Conservation (phyloP, 495 filamentous ascomycete species). For the Hypoxylon lenormandii region DNA sequence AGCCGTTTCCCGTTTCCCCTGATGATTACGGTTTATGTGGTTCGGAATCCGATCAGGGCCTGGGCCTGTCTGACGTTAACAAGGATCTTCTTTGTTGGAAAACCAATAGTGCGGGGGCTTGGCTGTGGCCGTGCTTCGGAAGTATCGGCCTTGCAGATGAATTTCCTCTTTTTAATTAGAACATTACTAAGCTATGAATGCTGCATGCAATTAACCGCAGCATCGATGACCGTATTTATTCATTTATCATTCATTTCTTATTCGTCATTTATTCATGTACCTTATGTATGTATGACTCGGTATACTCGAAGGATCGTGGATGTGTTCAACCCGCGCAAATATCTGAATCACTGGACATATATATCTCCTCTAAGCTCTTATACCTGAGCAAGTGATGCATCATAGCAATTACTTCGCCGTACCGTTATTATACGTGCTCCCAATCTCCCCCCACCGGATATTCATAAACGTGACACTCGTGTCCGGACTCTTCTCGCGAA, state of each 20-base stretch:
- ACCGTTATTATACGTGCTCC: slow-evolving; percentile 44
- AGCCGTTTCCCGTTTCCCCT: slow-evolving; percentile 11
- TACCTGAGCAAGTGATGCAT: neutral
- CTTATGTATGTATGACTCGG: too few species aligned
- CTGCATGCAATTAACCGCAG: too few species aligned
- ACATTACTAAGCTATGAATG: neutral
- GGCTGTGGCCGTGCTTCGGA: slow-evolving; percentile 28
- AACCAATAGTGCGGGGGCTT: slow-evolving; percentile 13
- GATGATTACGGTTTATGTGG: too few species aligned
- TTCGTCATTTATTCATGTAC: too few species aligned
- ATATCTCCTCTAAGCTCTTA: neutral
- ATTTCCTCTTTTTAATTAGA: too few species aligned
- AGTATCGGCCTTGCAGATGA: neutral
- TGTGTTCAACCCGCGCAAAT: too few species aligned
- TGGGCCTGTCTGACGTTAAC: slow-evolving; percentile 2
- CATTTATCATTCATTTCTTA: too few species aligned
- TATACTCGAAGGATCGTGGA: too few species aligned
- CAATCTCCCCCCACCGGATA: slow-evolving; percentile 75
- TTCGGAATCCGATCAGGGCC: neutral
- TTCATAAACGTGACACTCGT: slow-evolving; percentile 74
- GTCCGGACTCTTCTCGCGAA: slow-evolving; percentile 61
- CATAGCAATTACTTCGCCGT: neutral
- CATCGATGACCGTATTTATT: too few species aligned
- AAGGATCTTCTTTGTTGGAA: neutral
- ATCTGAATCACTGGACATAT: neutral